Conservation (phyloP, 2,329 filamentous ascomycete species). For the Calonectria multiphialidica region DNA sequence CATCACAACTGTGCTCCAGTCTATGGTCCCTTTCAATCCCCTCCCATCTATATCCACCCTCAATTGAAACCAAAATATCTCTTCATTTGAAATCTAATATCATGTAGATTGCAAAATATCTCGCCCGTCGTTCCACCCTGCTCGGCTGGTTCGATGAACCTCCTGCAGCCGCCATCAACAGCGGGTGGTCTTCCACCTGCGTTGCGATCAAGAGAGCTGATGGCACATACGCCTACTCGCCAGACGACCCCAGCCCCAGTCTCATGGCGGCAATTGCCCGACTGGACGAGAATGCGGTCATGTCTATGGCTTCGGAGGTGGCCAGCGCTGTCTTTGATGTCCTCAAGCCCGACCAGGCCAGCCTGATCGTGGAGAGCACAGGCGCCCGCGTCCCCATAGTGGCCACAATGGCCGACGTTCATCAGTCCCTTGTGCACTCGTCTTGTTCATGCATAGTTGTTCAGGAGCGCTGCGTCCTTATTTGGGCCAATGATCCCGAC, state of each 20-base stretch:
- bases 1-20: background rate
- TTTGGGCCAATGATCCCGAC: constrained; percentile 41
- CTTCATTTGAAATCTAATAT: constrained; percentile 9
- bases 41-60: background rate
- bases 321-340: constrained; percentile 34
- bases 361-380: constrained; percentile 35
- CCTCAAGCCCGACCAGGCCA: constrained; percentile 34
- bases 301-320: constrained; percentile 43
- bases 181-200: constrained; percentile 41
- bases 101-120: constrained; percentile 39
- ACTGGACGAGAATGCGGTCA: constrained; percentile 35
- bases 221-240: constrained; percentile 34
- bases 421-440: constrained; percentile 24
- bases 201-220: constrained; percentile 40
- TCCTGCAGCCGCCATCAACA: constrained; percentile 31
- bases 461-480: constrained; percentile 37
- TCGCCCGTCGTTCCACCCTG: constrained; percentile 41
- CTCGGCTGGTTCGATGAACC: constrained; percentile 45
- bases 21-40: background rate
- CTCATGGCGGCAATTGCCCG: constrained; percentile 35
- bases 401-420: constrained; percentile 30
- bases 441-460: constrained; percentile 38
- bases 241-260: constrained; percentile 38
- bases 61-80: background rate
- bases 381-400: constrained; percentile 41